Percentiles rank a stretch among this genome's conserved stretches.
phyloP scores from a whole-genome alignment of 441 rosid species.

The Bruguiera hainesii region DNA sequence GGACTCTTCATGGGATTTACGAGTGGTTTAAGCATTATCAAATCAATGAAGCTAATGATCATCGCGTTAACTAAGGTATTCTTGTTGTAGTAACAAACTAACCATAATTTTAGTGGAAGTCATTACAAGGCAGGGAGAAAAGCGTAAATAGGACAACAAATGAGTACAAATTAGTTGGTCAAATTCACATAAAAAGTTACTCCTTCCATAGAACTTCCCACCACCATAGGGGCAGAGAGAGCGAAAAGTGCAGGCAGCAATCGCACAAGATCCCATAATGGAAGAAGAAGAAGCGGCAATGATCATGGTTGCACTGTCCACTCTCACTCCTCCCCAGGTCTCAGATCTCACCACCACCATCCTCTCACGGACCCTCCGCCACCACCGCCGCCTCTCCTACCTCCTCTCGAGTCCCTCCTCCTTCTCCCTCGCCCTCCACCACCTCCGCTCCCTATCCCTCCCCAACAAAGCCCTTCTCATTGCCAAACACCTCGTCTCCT shows the following conservation, averaged over 20 bases:
- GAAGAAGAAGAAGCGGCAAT: constrained; percentile 39
- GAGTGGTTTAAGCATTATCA: too few species aligned
- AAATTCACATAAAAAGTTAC: constrained; percentile 18
- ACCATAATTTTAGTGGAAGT: too few species aligned
- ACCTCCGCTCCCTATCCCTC: constrained; percentile 68
- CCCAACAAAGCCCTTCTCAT: constrained; percentile 57
- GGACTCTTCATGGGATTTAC: too few species aligned
- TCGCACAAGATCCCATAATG: constrained; percentile 40
- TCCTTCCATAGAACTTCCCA: constrained; percentile 15
- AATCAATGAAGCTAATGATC: too few species aligned
- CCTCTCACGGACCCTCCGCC: constrained; percentile 45
- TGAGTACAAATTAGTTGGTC: neutral
- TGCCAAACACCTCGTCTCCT: constrained; percentile 65
- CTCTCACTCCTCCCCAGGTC: constrained; percentile 46
- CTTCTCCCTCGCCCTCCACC: constrained; percentile 74
- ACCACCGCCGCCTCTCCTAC: constrained; percentile 54
- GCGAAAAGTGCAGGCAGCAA: neutral
- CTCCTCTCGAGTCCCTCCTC: constrained; percentile 70
- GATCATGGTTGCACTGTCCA: constrained; percentile 60
- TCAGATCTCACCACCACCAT: constrained; percentile 47
- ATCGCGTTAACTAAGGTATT: too few species aligned
- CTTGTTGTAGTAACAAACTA: too few species aligned
- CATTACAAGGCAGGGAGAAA: neutral
- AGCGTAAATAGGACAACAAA: neutral
- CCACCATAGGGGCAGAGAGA: neutral